Evolutionary conservation across 164 flowering plant genomes (phyloP), one percentile per base, ranked within the genome.

Genomic region (Vitis labrusca): DNA sequence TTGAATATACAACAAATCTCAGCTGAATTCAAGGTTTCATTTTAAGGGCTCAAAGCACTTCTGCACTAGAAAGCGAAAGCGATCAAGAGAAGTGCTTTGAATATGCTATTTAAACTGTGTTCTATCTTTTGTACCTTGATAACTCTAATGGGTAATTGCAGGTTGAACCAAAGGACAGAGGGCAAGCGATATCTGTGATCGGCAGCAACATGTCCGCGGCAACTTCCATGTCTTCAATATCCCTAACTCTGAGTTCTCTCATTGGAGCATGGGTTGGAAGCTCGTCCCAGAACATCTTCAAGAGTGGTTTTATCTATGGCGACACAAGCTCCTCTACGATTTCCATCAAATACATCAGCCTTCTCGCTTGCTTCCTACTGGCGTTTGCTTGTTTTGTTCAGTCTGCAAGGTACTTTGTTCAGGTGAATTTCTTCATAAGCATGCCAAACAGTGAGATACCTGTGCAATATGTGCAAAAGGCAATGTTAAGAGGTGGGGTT

Each of bases 241-340:
- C 85, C 13, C 77, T 89, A 6, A 74, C 83, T 9, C 73, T 89
- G 12, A 80, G 88, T 73, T 86, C 95, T 12, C 76, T 92, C 0
- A 85, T 90, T 7, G 97, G 93, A 8, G 80, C 93, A 55, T 88
- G 86, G 91, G 61, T 85, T 0, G 88, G 87, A 12, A 82, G 79
- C 74, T 70, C 88, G 29, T 76, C 83, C 2, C 50, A 67, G 57
- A 81, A 72, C 54, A 30, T 80, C 68, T 72, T 87, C 76, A 72
- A 54, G 50, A 77, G 72, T 53, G 47, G 32, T 19, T 54, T 86
- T 2, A 75, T 89, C 48, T 89, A 83, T 65, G 93, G 93, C 1
- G 81, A 82, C 78, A 87, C 74, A 37, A 82, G 86, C 16, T 37
- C 71, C 1, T 48, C 90, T 19, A 76, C 84, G 32, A 71, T 77